Base-by-base conservation (phyloP, 345 rosid genomes). In the Aquilaria sinensis region DNA sequence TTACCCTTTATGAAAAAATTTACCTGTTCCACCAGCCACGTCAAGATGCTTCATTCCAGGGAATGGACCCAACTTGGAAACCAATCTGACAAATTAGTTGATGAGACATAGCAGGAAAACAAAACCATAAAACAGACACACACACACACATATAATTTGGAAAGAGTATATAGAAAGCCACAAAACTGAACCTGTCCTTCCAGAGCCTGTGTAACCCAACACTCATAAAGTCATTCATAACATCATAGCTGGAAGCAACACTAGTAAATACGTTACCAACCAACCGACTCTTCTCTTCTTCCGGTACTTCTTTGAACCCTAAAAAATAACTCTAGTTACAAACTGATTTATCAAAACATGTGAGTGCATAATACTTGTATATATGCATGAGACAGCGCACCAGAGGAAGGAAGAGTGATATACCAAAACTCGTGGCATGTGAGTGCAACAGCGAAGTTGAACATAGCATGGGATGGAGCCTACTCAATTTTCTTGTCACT, bases 11-110 rank as follows among this genome's bases (percentile, higher is more conserved):
- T 0, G 29, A 7, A 57, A 10, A 1, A 16, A 56, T 57, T 66
- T 45, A 85, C 97, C 99, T 60, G 97, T 94, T 65, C 99, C 99
- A 31, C 99, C 97, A 8, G 99, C 99, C 64, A 94, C 97, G 76
- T 94, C 99, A 76, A 88, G 90, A 78, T 94, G 97, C 78, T 88
- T 88, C 91, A 90, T 94, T 79, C 99, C 97, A 2, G 85, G 83
- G 67, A 94, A 94, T 57, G 99, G 99, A 71, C 79, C 80, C 63
- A 94, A 74, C 70, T 86, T 78, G 61, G 88, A 90, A 57, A 94
- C 95, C 56, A 94, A 80, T 76, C 97, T 93, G 82, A 59, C 2
- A 63, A 58, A 60, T 50, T 59, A 47, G 47, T 30, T 54, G 14
- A 34, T 65, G 62, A 53, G 23, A 74, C 33, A 62, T 15, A 29